phyloP scores from a whole-genome alignment of 495 filamentous ascomycete species.

The Penicillium odoratum region DNA sequence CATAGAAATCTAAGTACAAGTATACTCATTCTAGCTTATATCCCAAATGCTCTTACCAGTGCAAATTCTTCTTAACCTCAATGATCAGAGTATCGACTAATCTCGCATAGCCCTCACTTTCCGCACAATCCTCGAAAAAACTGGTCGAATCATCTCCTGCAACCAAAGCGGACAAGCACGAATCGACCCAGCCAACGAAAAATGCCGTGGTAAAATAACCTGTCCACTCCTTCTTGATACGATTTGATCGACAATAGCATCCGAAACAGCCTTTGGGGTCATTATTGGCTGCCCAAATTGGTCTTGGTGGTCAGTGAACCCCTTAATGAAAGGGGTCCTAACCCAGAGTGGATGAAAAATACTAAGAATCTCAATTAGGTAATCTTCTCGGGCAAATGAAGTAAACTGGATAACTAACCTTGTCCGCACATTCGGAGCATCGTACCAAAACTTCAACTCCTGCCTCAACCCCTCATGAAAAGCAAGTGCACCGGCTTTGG shows the following conservation, averaged over 20 bases:
- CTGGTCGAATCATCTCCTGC: conserved; percentile 17
- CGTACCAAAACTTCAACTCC: conserved; percentile 25
- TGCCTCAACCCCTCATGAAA: conserved; percentile 44
- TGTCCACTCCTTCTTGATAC: conserved; percentile 51
- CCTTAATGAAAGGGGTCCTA: conserved; percentile 54
- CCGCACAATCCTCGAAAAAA: conserved; percentile 10
- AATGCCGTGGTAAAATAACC: conserved; percentile 14
- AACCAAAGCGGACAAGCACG: conserved; percentile 16
- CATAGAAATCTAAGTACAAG: too few relatives aligned
- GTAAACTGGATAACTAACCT: conserved; percentile 21
- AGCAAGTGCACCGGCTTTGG: conserved; percentile 55
- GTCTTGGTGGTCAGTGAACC: conserved; percentile 54
- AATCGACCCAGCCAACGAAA: background rate
- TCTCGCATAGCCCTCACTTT: conserved; percentile 3
- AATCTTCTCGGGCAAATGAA: too few relatives aligned
- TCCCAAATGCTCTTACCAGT: too few relatives aligned
- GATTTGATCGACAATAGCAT: conserved; percentile 56
- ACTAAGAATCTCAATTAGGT: too few relatives aligned
- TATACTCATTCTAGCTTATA: too few relatives aligned
- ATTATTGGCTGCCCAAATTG: conserved; percentile 50
- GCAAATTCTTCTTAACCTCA: too few relatives aligned
- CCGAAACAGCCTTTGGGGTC: conserved; percentile 56
- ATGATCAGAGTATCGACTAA: too few relatives aligned
- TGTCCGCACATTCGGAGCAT: conserved; percentile 25
- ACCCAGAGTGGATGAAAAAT: conserved; percentile 48